These are phyloP conservation scores for Gossypium aridum DNA, from an alignment of 441 rosid genomes.

Conservation along the genomic window DNA sequence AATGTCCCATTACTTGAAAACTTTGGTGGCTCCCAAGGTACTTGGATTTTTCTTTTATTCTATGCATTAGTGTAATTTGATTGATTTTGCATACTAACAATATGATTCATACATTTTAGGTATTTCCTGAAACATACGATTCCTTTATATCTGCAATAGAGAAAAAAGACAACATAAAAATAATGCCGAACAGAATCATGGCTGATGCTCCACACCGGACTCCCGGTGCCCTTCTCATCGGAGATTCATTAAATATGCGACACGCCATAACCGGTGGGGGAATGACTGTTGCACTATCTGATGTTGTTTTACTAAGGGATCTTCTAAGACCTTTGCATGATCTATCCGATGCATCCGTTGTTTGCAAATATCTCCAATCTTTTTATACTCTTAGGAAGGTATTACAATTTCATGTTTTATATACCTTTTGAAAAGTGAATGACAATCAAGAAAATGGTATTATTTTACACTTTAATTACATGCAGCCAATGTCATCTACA, in stretches of 20 bases:
- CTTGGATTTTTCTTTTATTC: background rate
- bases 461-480: background rate
- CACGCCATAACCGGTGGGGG: background rate
- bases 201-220: slow-evolving; percentile 1
- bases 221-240: background rate
- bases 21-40: slow-evolving; percentile 17
- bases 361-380: background rate
- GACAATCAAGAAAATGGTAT: background rate
- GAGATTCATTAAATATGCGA: background rate
- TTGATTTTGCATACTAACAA: background rate
- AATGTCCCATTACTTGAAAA: slow-evolving; percentile 18
- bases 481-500: background rate
- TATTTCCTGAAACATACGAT: background rate
- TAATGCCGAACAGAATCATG: slow-evolving; percentile 15
- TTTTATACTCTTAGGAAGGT: background rate
- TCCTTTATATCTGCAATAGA: slow-evolving; percentile 3
- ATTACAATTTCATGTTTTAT: background rate
- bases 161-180: slow-evolving; percentile 4
- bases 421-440: background rate
- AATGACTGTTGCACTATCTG: background rate
- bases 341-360: background rate
- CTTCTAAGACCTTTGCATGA: background rate
- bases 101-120: background rate
- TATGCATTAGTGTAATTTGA: background rate
- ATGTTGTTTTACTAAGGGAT: background rate